Percentiles rank a stretch among this genome's conserved stretches.
These are phyloP conservation scores for Encephalitozoon romaleae DNA, from an alignment of 371 early-diverging fungal species.

Conservation along the genomic window DNA sequence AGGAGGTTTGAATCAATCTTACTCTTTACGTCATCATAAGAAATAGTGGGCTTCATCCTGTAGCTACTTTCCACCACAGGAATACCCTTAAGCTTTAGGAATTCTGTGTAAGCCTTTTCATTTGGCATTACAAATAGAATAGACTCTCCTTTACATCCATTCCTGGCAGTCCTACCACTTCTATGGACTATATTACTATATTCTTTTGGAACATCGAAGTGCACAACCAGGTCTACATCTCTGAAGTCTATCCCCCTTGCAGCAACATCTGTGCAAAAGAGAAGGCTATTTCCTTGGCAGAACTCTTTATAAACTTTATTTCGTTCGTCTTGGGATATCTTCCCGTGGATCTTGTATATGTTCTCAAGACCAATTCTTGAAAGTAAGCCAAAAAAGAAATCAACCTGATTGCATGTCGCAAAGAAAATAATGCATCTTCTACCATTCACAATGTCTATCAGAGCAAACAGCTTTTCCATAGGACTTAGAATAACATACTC, in stretches of 20 bases:
- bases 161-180: constrained; percentile 89
- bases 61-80: constrained; percentile 6
- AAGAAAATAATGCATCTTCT: constrained; percentile 55
- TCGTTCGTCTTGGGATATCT: constrained; percentile 50
- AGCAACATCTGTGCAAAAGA: constrained; percentile 57
- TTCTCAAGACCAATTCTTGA: constrained; percentile 31
- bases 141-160: constrained; percentile 75
- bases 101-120: constrained; percentile 50
- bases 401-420: constrained; percentile 56
- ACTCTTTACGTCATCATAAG: not conserved
- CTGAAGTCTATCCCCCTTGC: constrained; percentile 60
- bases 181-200: constrained; percentile 87
- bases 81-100: constrained; percentile 37
- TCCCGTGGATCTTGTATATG: constrained; percentile 55
- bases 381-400: constrained; percentile 62
- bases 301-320: constrained; percentile 44
- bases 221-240: constrained; percentile 49
- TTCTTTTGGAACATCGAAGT: constrained; percentile 79
- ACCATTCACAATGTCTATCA: not conserved
- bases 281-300: constrained; percentile 30
- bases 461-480: constrained; percentile 6
- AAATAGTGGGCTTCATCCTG: not conserved
- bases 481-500: constrained; percentile 12
- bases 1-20: not conserved
- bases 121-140: constrained; percentile 61